Conservation (phyloP, 2,329 filamentous ascomycete genomes). For the Colletotrichum neosansevieriae region DNA sequence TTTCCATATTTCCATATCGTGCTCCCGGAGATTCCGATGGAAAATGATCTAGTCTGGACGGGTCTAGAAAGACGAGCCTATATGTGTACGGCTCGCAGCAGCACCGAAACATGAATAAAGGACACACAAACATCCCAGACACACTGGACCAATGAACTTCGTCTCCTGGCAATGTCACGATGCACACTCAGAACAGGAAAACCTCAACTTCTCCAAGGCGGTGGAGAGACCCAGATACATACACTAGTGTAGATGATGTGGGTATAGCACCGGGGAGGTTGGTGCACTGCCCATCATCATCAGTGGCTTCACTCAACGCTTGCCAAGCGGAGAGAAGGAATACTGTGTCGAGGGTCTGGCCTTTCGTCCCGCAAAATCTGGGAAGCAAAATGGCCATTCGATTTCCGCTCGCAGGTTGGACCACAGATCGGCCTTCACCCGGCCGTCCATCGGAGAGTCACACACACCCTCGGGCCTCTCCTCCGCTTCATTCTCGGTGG, state of each 20-base stretch:
- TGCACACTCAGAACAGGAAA: constrained; percentile 2
- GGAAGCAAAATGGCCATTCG: background rate
- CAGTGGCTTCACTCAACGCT: constrained; percentile 24
- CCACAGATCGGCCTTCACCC: constrained; percentile 27
- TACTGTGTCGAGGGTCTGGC: constrained; percentile 7
- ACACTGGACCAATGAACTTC: background rate
- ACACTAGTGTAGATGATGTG: background rate
- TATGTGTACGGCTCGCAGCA: background rate
- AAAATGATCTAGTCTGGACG: background rate
- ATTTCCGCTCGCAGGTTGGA: too few relatives aligned
- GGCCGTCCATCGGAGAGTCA: constrained; percentile 29
- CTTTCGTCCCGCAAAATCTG: background rate
- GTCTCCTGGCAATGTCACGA: constrained; percentile 6
- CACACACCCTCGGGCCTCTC: background rate
- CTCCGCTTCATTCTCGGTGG: constrained; percentile 21
- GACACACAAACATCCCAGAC: background rate
- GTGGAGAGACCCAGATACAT: constrained; percentile 20
- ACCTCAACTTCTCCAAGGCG: constrained; percentile 12
- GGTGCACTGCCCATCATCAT: constrained; percentile 14
- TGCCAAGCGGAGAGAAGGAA: constrained; percentile 21
- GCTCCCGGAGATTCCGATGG: background rate
- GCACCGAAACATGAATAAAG: constrained; percentile 6
- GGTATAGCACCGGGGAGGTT: constrained; percentile 17
- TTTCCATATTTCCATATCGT: constrained; percentile 13
- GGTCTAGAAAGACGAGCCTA: background rate